Percentiles rank a stretch among this genome's conserved stretches.
Conservation (phyloP, 2,329 filamentous ascomycete species). For the Clonostachys chloroleuca region DNA sequence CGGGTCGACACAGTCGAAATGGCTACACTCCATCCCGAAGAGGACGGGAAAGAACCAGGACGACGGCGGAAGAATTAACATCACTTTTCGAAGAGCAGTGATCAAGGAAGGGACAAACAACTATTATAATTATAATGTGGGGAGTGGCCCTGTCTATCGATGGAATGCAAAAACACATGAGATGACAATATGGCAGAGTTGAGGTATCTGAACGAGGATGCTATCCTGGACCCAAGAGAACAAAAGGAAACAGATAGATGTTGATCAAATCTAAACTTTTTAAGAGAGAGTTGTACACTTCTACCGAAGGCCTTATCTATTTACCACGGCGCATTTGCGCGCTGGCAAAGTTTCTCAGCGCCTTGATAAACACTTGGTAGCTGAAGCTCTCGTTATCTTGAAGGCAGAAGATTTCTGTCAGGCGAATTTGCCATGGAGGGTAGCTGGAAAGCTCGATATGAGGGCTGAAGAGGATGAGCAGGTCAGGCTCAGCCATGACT, state of each 20-base stretch:
- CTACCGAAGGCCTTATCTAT: constrained; percentile 19
- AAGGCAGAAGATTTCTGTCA: constrained; percentile 88
- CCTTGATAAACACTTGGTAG: constrained; percentile 89
- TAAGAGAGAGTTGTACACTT: too few relatives aligned
- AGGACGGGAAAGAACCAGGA: constrained; percentile 58
- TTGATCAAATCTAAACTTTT: too few relatives aligned
- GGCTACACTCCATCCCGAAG: constrained; percentile 77
- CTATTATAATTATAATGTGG: constrained; percentile 82
- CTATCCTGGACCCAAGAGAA: constrained; percentile 1
- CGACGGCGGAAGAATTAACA: constrained; percentile 67
- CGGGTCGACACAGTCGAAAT: constrained; percentile 68
- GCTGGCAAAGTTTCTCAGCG: constrained; percentile 76
- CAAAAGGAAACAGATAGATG: background rate
- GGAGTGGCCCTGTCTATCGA: constrained; percentile 60
- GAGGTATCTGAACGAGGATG: constrained; percentile 10
- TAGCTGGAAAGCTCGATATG: constrained; percentile 84
- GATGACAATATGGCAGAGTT: constrained; percentile 34
- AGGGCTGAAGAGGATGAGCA: constrained; percentile 83
- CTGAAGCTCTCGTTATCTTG: constrained; percentile 78
- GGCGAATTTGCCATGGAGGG: constrained; percentile 90
- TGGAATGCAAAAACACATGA: constrained; percentile 57
- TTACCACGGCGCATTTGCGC: constrained; percentile 85
- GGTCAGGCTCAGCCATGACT: constrained; percentile 84
- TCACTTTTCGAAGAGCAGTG: constrained; percentile 71
- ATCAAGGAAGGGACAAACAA: constrained; percentile 72